Base-by-base conservation (phyloP, 2,329 filamentous ascomycete species). In the Reticulascus tulasneorum region DNA sequence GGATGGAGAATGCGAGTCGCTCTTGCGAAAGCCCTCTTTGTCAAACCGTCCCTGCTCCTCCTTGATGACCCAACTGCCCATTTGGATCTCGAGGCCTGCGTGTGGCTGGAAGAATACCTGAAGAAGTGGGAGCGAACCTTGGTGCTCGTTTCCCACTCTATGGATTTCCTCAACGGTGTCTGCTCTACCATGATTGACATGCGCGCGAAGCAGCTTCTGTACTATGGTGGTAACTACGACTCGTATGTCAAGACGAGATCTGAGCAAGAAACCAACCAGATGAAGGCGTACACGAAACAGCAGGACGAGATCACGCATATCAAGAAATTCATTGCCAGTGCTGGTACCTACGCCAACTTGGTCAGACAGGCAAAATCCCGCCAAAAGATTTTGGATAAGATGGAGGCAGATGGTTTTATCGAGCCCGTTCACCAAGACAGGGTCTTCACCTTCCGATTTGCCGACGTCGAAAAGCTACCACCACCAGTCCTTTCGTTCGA, bases 201-300 rank as follows among this genome's bases (percentile, higher is more conserved):
- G 93, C 86, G 93, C 54, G 66, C 75, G 61, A 87, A 86, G 71
- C 71, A 84, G 63, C 84, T 98, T 53, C 67, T 90, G 48, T 98
- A 98, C 85, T 98, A 96, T 60, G 94, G 93, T 78, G 93, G 94
- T 79, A 97, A 98, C 80, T 98, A 97, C 79, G 93, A 98, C 67
- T 89, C 90, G 28, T 91, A 98, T 75, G 71, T 81, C 69, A 98
- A 97, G 86, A 97, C 91, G 34, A 81, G 91, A 45, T 69, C 77
- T 37, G 93, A 98, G 69, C 85, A 96, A 67, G 93, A 98, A 70
- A 82, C 83, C 65, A 98, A 98, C 74, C 93, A 98, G 75, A 88
- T 86, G 80, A 98, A 97, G 77, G 93, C 93, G 47, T 98, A 98
- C 74, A 76, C 86, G 64, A 98, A 98, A 77, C 93, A 98, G 66